phyloP scores from a whole-genome alignment of 306 rosid species.

The Sicyos baderoa region DNA sequence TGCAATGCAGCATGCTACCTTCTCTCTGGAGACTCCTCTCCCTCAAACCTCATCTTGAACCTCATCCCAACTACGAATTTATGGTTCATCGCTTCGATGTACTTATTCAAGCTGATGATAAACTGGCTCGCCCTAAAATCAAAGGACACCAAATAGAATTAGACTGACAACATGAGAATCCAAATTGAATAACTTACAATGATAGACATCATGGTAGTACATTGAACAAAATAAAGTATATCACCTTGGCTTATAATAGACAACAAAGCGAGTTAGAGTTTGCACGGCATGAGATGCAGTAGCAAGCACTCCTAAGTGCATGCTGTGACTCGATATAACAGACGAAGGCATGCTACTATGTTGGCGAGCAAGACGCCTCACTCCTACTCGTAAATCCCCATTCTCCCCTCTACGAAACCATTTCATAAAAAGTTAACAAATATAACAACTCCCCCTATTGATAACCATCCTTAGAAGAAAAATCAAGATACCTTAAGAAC shows the following conservation, averaged over 20 bases:
- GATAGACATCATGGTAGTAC: not conserved
- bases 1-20: slow-evolving; percentile 35
- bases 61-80: slow-evolving; percentile 69
- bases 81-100: slow-evolving; percentile 46
- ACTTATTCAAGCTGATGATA: slow-evolving; percentile 61
- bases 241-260: slow-evolving; percentile 86
- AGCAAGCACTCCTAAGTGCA: slow-evolving; percentile 95
- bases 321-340: slow-evolving; percentile 86
- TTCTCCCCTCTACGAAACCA: slow-evolving; percentile 44
- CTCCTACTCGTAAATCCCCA: slow-evolving; percentile 85
- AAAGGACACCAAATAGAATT: not conserved
- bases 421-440: not conserved
- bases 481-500: slow-evolving; percentile 50
- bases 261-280: slow-evolving; percentile 63
- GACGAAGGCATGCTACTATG: slow-evolving; percentile 83
- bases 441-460: not conserved
- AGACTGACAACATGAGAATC: slow-evolving; percentile 2
- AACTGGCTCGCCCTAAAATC: slow-evolving; percentile 66
- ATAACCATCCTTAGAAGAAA: not conserved
- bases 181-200: not conserved
- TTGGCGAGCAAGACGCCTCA: slow-evolving; percentile 75
- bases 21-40: slow-evolving; percentile 84
- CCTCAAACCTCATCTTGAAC: slow-evolving; percentile 80
- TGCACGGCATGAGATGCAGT: slow-evolving; percentile 92
- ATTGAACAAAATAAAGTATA: not conserved